These are phyloP conservation scores for Daldinia bambusicola DNA, from an alignment of 495 filamentous ascomycete species.

Conservation along the genomic window DNA sequence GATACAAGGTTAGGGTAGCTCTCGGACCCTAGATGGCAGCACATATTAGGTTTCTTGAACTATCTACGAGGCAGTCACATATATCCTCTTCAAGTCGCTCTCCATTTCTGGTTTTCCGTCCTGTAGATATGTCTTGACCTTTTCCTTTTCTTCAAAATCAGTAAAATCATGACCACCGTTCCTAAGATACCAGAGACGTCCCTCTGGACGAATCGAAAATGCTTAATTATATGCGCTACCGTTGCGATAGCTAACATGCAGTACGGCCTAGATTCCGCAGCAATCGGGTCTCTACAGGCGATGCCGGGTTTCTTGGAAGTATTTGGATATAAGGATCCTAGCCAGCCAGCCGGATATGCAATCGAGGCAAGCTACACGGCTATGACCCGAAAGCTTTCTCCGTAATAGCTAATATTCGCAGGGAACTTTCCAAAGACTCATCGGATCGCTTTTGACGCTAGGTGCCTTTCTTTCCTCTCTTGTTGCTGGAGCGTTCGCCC, in stretches of 20 bases:
- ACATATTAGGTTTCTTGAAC: background rate
- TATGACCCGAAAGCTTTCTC: background rate
- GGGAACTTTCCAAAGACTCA: slow-evolving; percentile 53
- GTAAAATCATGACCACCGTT: slow-evolving; percentile 23
- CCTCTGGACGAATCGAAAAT: slow-evolving; percentile 55
- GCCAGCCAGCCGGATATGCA: slow-evolving; percentile 43
- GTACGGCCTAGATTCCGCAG: slow-evolving; percentile 57
- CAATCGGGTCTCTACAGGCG: slow-evolving; percentile 54
- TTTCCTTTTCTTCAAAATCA: background rate
- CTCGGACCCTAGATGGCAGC: slow-evolving; percentile 9
- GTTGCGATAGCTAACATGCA: slow-evolving; percentile 58
- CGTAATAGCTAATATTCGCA: slow-evolving; percentile 33
- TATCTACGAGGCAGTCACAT: background rate
- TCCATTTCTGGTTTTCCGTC: background rate
- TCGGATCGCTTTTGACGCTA: slow-evolving; percentile 55
- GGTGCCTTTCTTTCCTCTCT: slow-evolving; percentile 54
- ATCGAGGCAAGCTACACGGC: slow-evolving; percentile 45
- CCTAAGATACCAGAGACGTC: slow-evolving; percentile 50
- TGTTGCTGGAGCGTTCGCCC: slow-evolving; percentile 54
- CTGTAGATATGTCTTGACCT: background rate
- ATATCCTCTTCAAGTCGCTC: background rate
- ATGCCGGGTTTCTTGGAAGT: slow-evolving; percentile 61
- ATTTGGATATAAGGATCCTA: slow-evolving; percentile 56
- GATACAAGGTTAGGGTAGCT: slow-evolving; percentile 37
- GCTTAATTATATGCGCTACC: slow-evolving; percentile 51